phyloP scores from a whole-genome alignment of 2,329 filamentous ascomycete species.

The Myriosclerotinia curreyana region DNA sequence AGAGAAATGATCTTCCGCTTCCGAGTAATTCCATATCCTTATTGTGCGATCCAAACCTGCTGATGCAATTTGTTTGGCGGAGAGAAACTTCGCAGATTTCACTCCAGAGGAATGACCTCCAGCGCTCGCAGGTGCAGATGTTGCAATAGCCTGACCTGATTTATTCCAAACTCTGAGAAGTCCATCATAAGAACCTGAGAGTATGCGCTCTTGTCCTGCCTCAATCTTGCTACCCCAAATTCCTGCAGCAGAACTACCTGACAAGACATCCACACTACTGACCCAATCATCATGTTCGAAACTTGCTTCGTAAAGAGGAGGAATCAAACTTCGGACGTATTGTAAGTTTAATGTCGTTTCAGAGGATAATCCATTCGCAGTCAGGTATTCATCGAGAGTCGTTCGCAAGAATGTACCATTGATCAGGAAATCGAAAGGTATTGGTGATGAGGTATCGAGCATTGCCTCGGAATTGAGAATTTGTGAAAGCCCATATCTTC shows the following conservation, averaged over 20 bases:
- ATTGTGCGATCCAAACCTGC: slow-evolving; percentile 82
- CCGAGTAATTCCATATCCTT: slow-evolving; percentile 83
- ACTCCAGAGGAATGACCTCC: slow-evolving; percentile 75
- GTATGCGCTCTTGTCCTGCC: slow-evolving; percentile 64
- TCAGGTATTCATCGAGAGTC: slow-evolving; percentile 86
- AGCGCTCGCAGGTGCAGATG: slow-evolving; percentile 61
- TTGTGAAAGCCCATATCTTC: slow-evolving; percentile 67
- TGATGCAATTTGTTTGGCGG: slow-evolving; percentile 74
- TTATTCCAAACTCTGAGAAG: slow-evolving; percentile 85
- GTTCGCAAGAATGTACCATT: slow-evolving; percentile 89
- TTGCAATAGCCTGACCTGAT: slow-evolving; percentile 79
- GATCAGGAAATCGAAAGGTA: slow-evolving; percentile 92
- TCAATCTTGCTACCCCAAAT: slow-evolving; percentile 52
- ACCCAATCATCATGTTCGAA: slow-evolving; percentile 99
- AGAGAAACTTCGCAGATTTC: slow-evolving; percentile 81
- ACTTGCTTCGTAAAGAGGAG: slow-evolving; percentile 82
- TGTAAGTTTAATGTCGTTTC: slow-evolving; percentile 86
- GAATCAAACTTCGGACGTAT: slow-evolving; percentile 88
- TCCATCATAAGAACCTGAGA: slow-evolving; percentile 95
- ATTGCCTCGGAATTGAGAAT: slow-evolving; percentile 71
- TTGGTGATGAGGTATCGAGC: slow-evolving; percentile 61
- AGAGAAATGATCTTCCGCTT: slow-evolving; percentile 58
- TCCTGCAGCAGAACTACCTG: slow-evolving; percentile 59
- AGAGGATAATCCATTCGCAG: slow-evolving; percentile 78
- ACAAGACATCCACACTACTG: slow-evolving; percentile 78